phyloP scores from a whole-genome alignment of 2,329 filamentous ascomycete species.

The Neocucurbitaria cava region DNA sequence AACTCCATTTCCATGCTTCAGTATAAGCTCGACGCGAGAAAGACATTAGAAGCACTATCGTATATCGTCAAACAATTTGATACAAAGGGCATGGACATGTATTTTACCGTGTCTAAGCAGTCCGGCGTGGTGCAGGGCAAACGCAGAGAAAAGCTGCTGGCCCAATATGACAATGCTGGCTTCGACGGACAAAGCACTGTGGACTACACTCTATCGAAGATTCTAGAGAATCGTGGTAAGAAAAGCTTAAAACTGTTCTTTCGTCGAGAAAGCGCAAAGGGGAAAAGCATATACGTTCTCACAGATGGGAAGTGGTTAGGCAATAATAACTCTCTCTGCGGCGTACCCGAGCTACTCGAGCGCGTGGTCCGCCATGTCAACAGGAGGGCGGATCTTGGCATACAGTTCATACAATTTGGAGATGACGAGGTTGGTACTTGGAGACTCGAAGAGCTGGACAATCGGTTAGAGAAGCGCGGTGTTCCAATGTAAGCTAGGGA shows the following conservation, averaged over 20 bases:
- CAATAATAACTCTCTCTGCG: not conserved
- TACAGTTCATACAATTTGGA: constrained; percentile 34
- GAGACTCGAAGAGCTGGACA: constrained; percentile 21
- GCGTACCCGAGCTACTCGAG: constrained; percentile 8
- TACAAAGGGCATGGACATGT: constrained; percentile 25
- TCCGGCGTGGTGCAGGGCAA: not conserved
- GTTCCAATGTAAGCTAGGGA: not conserved
- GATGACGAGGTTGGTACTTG: constrained; percentile 10
- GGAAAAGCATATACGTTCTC: constrained; percentile 17
- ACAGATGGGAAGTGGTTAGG: constrained; percentile 27
- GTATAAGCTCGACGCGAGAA: constrained; percentile 6
- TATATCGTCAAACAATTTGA: constrained; percentile 24
- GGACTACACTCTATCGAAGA: not conserved
- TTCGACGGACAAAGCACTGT: constrained; percentile 6
- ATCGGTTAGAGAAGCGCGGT: not conserved
- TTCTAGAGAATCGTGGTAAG: too few relatives aligned
- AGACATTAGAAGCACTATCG: constrained; percentile 11
- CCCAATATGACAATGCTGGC: not conserved
- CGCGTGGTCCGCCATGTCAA: not conserved
- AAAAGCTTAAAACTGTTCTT: too few relatives aligned
- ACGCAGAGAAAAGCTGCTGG: constrained; percentile 5
- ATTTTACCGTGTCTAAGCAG: constrained; percentile 11
- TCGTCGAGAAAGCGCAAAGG: too few relatives aligned
- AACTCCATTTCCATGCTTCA: constrained; percentile 16
- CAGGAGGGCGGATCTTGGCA: constrained; percentile 12